Base-by-base conservation (phyloP, 805 yeast species). In the Metschnikowia vanudenii region DNA sequence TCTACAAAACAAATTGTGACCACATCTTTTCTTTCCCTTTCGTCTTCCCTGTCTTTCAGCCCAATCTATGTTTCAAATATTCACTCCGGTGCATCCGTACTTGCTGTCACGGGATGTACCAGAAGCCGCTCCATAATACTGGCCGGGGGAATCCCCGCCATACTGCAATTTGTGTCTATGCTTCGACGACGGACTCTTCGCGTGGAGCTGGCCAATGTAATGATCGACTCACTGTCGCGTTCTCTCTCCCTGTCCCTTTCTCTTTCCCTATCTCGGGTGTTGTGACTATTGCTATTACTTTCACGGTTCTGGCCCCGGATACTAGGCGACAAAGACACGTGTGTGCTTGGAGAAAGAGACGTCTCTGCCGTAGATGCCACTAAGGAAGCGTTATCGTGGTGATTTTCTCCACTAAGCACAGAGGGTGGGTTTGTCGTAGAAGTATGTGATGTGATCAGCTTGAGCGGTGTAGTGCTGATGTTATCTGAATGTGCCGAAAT, bases 131-230 rank as follows among this genome's bases (percentile, higher is more conserved):
- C 88, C 66, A 81, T 67, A 9, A 84, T 81, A 52, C 85, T 79
- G n/a, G 87, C 85, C 0, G 90, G 89, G 1, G 89, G 81, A 14
- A 84, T 83, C 0, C 88, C 88, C 22, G 81, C 71, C 0, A 85
- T 80, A 41, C 85, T 79, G 17, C 87, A 79, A 53, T 81, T 83
- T 3, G 85, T 76, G 22, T 79, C 76, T 28, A 70, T 61, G 49
- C 75, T 69, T 45, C 76, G 59, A 50, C 77, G 59, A 41, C 76
- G 58, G 11, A 59, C 49, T 40, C 75, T 55, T 43, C 76, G 54
- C 20, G 74, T 62, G 4, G 71, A 64, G 43, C 71, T 64, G 7
- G 77, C 76, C 49, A 72, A 58, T 3, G 77, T 73, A 16, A 73
- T 67, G 11, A 73, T 73, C 14, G 68, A 61, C 59, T 71, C 76